A percentile compares a stretch with the other conserved stretches of the same genome.
Conservation (phyloP, 805 yeast species). For the Jamesozyma lodderae region DNA sequence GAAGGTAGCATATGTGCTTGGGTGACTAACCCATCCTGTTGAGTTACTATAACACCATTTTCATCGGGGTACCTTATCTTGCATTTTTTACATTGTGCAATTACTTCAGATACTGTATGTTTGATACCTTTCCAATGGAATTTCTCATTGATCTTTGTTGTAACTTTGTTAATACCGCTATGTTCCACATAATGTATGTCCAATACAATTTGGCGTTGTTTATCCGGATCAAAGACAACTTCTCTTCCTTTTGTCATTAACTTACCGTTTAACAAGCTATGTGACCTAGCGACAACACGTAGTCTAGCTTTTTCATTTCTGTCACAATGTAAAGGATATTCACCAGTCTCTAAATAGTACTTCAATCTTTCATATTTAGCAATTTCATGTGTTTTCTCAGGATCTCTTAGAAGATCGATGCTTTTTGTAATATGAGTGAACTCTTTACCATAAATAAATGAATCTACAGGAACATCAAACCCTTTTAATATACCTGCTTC, state of each 20-base stretch:
- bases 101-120: constrained; percentile 73
- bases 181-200: constrained; percentile 64
- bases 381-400: constrained; percentile 20
- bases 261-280: constrained; percentile 60
- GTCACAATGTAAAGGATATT: constrained; percentile 75
- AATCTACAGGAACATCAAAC: constrained; percentile 76
- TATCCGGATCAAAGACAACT: constrained; percentile 68
- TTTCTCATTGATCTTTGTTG: constrained; percentile 63
- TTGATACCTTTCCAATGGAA: constrained; percentile 91
- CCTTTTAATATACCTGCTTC: constrained; percentile 87
- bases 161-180: constrained; percentile 83
- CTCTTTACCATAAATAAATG: constrained; percentile 76
- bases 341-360: constrained; percentile 71
- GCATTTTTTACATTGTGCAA: constrained; percentile 69
- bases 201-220: constrained; percentile 66
- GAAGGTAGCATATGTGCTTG: constrained; percentile 25
- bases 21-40: constrained; percentile 11
- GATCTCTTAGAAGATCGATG: constrained; percentile 24
- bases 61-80: constrained; percentile 36
- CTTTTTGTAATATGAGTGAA: constrained; percentile 41
- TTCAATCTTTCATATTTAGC: constrained; percentile 66
- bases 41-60: constrained; percentile 25
- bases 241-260: constrained; percentile 70
- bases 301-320: constrained; percentile 83
- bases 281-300: constrained; percentile 64